Evolutionary conservation across 73 alveolate genomes (phyloP).

Genomic region (Paramecium primaurelia): DNA sequence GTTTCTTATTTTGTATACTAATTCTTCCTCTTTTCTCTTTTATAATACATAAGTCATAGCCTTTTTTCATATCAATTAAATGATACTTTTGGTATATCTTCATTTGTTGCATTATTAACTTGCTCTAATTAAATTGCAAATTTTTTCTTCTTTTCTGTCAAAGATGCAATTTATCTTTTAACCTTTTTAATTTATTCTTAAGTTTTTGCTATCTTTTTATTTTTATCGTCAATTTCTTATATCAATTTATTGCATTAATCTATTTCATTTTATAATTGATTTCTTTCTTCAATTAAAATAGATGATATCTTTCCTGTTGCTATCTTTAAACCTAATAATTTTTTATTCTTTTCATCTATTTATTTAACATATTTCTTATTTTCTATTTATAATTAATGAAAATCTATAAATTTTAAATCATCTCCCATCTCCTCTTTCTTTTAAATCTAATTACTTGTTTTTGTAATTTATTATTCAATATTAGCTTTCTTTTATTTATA

Average conservation of each 20-base stretch:
- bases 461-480: constrained; percentile 73
- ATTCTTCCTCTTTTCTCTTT: constrained; percentile 48
- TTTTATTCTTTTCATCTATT: constrained; percentile 92
- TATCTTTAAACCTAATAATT: constrained; percentile 81
- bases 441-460: constrained; percentile 83
- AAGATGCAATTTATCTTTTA: background rate
- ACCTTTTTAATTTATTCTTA: constrained; percentile 7
- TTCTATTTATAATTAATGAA: constrained; percentile 93
- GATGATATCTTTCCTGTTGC: constrained; percentile 81
- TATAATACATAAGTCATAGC: constrained; percentile 53
- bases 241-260: constrained; percentile 45
- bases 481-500: constrained; percentile 76
- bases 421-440: constrained; percentile 95
- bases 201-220: constrained; percentile 49
- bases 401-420: constrained; percentile 93
- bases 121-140: constrained; percentile 34
- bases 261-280: constrained; percentile 36
- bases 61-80: background rate
- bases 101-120: constrained; percentile 26
- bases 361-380: constrained; percentile 93
- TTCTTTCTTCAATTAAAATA: constrained; percentile 41
- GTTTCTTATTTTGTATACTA: constrained; percentile 44
- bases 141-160: background rate
- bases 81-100: constrained; percentile 51
- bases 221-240: constrained; percentile 41